Evolutionary conservation across 2,329 filamentous ascomycete species (phyloP).

Genomic region (Fusarium sterilihyphosum): DNA sequence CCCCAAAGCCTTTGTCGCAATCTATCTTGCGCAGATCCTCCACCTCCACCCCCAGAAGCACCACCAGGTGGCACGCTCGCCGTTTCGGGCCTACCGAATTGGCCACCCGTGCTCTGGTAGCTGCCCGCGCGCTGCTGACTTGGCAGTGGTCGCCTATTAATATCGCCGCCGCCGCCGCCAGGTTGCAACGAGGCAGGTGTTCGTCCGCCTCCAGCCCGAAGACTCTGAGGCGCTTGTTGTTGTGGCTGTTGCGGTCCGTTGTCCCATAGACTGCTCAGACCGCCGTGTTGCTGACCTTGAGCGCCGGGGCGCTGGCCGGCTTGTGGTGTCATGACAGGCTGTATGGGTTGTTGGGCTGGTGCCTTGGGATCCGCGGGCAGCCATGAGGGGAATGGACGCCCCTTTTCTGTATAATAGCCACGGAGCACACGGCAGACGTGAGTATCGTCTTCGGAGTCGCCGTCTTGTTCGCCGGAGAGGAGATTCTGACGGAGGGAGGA

Average conservation of each 20-base stretch:
- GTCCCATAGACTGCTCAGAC: constrained; percentile 69
- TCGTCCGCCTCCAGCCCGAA: constrained; percentile 55
- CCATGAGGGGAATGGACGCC: constrained; percentile 83
- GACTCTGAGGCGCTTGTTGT: constrained; percentile 53
- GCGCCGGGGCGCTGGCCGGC: constrained; percentile 66
- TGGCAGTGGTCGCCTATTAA: constrained; percentile 47
- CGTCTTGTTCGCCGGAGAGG: constrained; percentile 71
- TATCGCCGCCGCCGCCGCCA: constrained; percentile 39
- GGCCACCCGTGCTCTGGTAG: constrained; percentile 66
- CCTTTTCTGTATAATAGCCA: constrained; percentile 92
- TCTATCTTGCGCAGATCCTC: constrained; percentile 78
- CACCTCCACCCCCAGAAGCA: constrained; percentile 48
- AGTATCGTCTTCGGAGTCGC: constrained; percentile 87
- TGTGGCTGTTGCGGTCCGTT: constrained; percentile 48
- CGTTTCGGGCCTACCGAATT: constrained; percentile 29
- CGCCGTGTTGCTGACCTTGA: constrained; percentile 47
- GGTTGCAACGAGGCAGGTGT: constrained; percentile 44
- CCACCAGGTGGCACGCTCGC: constrained; percentile 46
- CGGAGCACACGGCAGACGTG: constrained; percentile 94
- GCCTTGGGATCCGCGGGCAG: constrained; percentile 87
- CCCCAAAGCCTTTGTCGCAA: constrained; percentile 83
- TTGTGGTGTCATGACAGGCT: constrained; percentile 62
- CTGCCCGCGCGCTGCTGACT: constrained; percentile 65
- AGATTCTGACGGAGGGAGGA: constrained; percentile 75
- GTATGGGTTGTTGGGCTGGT: constrained; percentile 59